Evolutionary conservation across 805 yeast species (phyloP).

Genomic region (Candida dajiaensis): DNA sequence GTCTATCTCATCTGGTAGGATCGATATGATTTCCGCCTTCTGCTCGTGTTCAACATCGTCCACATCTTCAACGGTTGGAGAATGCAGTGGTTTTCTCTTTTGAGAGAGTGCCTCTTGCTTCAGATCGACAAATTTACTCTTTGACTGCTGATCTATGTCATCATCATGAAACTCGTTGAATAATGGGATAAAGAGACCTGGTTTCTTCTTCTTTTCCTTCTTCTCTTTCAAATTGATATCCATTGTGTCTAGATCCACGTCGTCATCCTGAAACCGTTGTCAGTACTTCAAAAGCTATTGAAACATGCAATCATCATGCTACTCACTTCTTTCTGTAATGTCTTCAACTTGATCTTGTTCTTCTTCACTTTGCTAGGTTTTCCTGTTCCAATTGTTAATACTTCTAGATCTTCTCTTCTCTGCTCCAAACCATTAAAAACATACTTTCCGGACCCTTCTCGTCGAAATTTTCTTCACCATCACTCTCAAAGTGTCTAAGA

Average conservation of each 20-base stretch:
- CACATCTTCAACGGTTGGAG: background rate
- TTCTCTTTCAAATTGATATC: constrained; percentile 1
- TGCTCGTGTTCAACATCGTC: background rate
- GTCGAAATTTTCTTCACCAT: background rate
- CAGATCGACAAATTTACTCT: background rate
- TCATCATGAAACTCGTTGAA: constrained; percentile 6
- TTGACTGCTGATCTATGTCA: background rate
- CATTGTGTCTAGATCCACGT: background rate
- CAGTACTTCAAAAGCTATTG: background rate
- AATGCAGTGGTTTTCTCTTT: background rate
- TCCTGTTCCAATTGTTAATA: too few species aligned
- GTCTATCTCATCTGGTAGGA: background rate
- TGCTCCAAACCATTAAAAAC: background rate
- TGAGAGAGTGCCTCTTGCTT: background rate
- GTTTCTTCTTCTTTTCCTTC: constrained; percentile 4
- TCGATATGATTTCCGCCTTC: background rate
- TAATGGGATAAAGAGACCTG: constrained; percentile 2
- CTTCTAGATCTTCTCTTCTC: too few species aligned
- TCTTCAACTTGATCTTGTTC: constrained; percentile 8
- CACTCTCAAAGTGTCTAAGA: constrained; percentile 7
- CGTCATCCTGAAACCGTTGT: background rate
- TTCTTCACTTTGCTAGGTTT: constrained; percentile 10
- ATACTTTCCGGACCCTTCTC: background rate
- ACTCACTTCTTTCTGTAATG: background rate
- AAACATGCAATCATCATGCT: background rate